Evolutionary conservation across 225 moss, liverwort and hornwort species (phyloP), one percentile per base, ranked within the genome.

Genomic region (Climacium dendroides): DNA sequence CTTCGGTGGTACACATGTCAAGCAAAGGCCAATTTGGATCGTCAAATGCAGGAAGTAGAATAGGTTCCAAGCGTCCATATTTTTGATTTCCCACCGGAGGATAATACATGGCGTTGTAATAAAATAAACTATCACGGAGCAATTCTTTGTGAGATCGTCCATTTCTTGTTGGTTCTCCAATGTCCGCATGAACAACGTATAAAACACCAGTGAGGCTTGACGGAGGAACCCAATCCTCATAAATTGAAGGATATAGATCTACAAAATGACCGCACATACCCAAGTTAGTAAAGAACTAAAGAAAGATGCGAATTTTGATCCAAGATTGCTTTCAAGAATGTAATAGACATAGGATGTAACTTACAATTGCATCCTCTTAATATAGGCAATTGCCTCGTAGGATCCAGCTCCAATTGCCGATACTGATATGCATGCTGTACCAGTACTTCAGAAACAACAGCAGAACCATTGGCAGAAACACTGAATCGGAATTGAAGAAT

Each of bases 351-450:
- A 34, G 18, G 64, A 11, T 24, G 5, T 58, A 58, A 25, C 15
- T 72, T 47, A 47, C 72, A 72, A 72, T 45, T 72, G 72, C 72
- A 45, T 72, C 45, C 29, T 72, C 9, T 72, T 10, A 29, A 18
- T 3, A 29, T 17, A 29, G 45, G 2, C 2, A 2, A 1, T 45
- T 45, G 45, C 10, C 2, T 0, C 0, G 2, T 0, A 72, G 2
- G 45, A 72, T 72, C 47, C 6, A 72, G 0, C 17, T 72, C 45
- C 17, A 72, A 47, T 2, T 72, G 72, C 18, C 8, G 29, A 47
- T 72, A 45, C 0, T 72, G 47, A 45, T 72, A 72, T 0, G 45
- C 29, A 47, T 72, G 72, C 18, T 72, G 29, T 17, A 72, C 72
- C 17, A 45, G 6, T 3, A 72, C 72, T 45, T 72, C 7, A 9